phyloP scores from a whole-genome alignment of 2,329 filamentous ascomycete genomes.

The Trichophyton simii region DNA sequence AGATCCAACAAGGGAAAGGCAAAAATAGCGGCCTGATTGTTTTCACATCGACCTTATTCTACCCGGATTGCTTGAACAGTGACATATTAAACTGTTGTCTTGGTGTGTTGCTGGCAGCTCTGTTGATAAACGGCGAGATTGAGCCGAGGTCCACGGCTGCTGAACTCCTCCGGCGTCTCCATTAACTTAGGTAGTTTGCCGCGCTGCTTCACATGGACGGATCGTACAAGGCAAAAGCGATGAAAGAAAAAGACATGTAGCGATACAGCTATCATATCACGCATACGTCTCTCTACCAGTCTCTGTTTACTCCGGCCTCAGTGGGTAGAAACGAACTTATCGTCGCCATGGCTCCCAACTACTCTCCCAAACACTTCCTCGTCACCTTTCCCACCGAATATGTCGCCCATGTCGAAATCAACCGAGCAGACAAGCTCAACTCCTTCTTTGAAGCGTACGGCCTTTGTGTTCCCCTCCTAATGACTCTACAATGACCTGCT shows the following conservation, averaged over 20 bases:
- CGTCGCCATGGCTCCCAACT: conserved; percentile 7
- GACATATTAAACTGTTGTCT: too few species aligned
- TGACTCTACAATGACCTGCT: neutral
- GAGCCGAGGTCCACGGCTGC: neutral
- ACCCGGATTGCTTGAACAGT: too few species aligned
- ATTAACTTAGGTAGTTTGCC: neutral
- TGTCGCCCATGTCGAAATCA: conserved; percentile 87
- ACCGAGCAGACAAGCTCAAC: conserved; percentile 76
- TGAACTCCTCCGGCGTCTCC: neutral
- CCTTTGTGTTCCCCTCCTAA: conserved; percentile 14
- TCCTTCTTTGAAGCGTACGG: conserved; percentile 60
- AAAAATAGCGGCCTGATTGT: too few species aligned
- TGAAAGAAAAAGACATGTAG: neutral
- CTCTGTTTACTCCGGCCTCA: neutral
- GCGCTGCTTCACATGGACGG: neutral
- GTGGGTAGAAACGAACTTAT: neutral
- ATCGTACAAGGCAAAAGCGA: neutral
- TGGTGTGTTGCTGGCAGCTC: too few species aligned
- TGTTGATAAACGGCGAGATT: neutral
- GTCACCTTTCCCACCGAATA: conserved; percentile 58
- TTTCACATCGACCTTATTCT: too few species aligned
- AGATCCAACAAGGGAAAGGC: too few species aligned
- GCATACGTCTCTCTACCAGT: neutral
- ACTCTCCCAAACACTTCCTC: conserved; percentile 48
- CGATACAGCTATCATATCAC: neutral